These are phyloP conservation scores for Neonectria hederae DNA, from an alignment of 2,329 filamentous ascomycete species.

Conservation along the genomic window DNA sequence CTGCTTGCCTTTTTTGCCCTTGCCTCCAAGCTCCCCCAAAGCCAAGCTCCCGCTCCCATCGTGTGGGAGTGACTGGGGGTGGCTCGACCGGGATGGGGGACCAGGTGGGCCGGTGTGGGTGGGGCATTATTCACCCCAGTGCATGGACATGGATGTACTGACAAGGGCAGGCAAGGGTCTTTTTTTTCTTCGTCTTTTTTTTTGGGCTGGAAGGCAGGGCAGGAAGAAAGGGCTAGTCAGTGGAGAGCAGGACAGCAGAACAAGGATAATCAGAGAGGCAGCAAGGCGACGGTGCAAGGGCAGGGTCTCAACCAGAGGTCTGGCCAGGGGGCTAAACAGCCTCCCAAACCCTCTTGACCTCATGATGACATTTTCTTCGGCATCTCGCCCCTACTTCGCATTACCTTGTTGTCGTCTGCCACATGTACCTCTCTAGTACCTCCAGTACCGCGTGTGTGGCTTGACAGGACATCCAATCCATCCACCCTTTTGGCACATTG, in stretches of 20 bases:
- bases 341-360: background rate
- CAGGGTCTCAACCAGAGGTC: background rate
- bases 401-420: background rate
- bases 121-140: background rate
- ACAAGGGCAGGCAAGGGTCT: background rate
- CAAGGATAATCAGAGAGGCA: no score
- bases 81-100: constrained; percentile 7
- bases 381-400: no score
- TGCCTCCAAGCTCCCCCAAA: constrained; percentile 15
- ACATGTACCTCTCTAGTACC: background rate
- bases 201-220: background rate
- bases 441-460: background rate
- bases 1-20: constrained; percentile 1
- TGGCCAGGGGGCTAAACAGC: no score
- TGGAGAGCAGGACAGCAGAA: background rate
- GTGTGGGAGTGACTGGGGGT: constrained; percentile 24
- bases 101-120: constrained; percentile 2
- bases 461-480: background rate
- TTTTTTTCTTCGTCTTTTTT: background rate
- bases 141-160: background rate
- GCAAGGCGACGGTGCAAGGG: background rate
- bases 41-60: constrained; percentile 20
- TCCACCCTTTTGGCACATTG: background rate
- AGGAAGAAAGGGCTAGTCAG: background rate
- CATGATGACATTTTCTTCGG: background rate